phyloP scores from a whole-genome alignment of 2,329 filamentous ascomycete species.

The Diaporthe citriasiana region DNA sequence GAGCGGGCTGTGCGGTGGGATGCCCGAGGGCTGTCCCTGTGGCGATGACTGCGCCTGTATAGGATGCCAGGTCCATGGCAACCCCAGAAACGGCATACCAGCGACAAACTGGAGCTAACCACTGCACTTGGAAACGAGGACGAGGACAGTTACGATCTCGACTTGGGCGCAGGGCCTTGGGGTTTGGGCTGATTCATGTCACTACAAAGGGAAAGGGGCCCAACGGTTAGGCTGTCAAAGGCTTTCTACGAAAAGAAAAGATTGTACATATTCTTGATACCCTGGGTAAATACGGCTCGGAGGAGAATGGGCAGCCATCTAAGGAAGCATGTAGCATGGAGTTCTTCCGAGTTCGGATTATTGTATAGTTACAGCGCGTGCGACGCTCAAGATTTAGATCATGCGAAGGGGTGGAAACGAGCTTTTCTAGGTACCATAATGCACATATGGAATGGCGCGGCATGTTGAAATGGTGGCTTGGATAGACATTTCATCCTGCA shows the following conservation, averaged over 20 bases:
- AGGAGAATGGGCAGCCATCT: constrained; percentile 11
- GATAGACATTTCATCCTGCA: background rate
- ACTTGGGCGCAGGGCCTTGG: background rate
- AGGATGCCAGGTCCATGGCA: constrained; percentile 67
- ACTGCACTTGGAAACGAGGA: background rate
- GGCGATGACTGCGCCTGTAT: constrained; percentile 72
- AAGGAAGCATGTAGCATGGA: constrained; percentile 24
- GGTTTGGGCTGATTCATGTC: no score
- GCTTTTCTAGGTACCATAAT: background rate
- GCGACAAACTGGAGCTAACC: constrained; percentile 19
- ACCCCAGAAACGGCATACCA: constrained; percentile 38
- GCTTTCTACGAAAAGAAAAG: background rate
- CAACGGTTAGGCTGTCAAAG: background rate
- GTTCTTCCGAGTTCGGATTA: constrained; percentile 1
- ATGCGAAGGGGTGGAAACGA: background rate
- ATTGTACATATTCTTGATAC: constrained; percentile 40
- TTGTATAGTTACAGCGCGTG: background rate
- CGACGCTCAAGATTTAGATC: background rate
- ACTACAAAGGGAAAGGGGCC: no score
- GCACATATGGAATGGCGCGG: background rate
- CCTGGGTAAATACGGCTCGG: constrained; percentile 36
- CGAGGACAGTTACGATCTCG: background rate
- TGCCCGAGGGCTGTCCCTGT: constrained; percentile 61
- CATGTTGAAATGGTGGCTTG: background rate
- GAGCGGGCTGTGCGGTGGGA: constrained; percentile 39